Base-by-base conservation (phyloP, 2,329 filamentous ascomycete genomes). In the Immersiporthe knoxdaviesiana region DNA sequence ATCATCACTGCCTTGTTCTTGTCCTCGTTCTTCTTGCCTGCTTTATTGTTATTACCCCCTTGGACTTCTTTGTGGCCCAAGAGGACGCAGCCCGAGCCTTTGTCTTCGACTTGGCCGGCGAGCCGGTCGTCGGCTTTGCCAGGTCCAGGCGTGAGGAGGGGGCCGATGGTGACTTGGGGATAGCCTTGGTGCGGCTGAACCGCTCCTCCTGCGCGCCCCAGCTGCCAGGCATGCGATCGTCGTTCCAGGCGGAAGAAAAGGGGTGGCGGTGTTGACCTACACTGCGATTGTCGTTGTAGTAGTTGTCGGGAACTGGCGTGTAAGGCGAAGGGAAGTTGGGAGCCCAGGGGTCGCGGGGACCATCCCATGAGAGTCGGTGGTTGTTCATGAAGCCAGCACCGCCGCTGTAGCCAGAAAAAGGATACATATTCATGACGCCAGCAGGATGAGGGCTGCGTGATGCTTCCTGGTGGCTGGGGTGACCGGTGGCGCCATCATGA, bases 21-120 rank as follows among this genome's bases (percentile, higher is more conserved):
- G 35, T 35, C 4, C 35, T n/a, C 44, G n/a, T 47, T 47, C 3
- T 47, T n/a, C 2, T 35, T 8, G 27, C 24, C 54, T 7, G 18
- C 16, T 32, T 10, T 32, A 21, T 41, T 12, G 16, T 3, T n/a
- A 8, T 16, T 37, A 6, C 24, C 16, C 24, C 16, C 24, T 63
- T 63, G 2, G 39, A 18, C 41, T 35, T 39, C 7, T n/a, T 63
- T 8, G 18, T 65, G 37, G 50, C 63, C 24, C 16, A 61, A 39
- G 35, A n/a, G n/a, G 11, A 47, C 41, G 35, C 35, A 12, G 41
- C 59, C 37, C 30, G 21, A n/a, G 58, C 62, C 18, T 30, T 68
- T 32, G 62, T n/a, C n/a, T 18, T 54, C 27, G 35, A 41, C 56
- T 63, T 52, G 54, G 24, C 24, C 44, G 59, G 62, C 24, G 64